Evolutionary conservation across 1,284 basidiomycete genomes (phyloP), one percentile per base, ranked within the genome.

Genomic region (Cystobasidium sp.): DNA sequence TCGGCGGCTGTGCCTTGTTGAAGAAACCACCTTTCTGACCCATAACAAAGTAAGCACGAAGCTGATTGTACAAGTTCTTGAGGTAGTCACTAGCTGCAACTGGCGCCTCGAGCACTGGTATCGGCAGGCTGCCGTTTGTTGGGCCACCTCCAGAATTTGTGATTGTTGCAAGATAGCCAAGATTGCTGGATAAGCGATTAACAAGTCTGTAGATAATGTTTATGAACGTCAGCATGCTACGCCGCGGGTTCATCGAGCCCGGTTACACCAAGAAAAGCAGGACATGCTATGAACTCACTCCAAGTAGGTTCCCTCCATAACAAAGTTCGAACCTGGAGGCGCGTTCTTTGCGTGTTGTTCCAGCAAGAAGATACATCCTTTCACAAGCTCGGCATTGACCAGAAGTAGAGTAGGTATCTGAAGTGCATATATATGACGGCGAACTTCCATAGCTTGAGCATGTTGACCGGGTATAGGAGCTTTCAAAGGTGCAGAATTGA

Each of bases 131-230:
- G 9, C 65, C 70, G 41, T 59, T 65, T 39, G 31, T 43, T n/a
- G 53, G n/a, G 2, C 41, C 63, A n/a, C 46, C 52, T 31, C 61
- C 61, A 3, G 62, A 47, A 9, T 61, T 61, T 31, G 49, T 66
- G 10, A 73, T 43, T 12, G 52, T 49, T n/a, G 70, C 70, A 43
- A 73, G 70, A 59, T 73, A 73, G n/a, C 70, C 70, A 6, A 73
- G 53, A 66, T 73, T 73, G 22, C 70, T 55, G 18, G 70, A 73
- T 44, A 73, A 47, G 51, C 70, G 61, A 18, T 20, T 46, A 39
- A 73, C 62, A 31, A 73, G 70, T 46, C 70, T 73, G 62, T 10
- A 24, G 31, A 41, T 43, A 24, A 20, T 12, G 12, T 58, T 58
- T 12, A 31, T 20, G 12, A 10, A 49, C n/a, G 1, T 52, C 31